phyloP scores from a whole-genome alignment of 2,329 filamentous ascomycete genomes.

The Alternaria angustiovoidea region DNA sequence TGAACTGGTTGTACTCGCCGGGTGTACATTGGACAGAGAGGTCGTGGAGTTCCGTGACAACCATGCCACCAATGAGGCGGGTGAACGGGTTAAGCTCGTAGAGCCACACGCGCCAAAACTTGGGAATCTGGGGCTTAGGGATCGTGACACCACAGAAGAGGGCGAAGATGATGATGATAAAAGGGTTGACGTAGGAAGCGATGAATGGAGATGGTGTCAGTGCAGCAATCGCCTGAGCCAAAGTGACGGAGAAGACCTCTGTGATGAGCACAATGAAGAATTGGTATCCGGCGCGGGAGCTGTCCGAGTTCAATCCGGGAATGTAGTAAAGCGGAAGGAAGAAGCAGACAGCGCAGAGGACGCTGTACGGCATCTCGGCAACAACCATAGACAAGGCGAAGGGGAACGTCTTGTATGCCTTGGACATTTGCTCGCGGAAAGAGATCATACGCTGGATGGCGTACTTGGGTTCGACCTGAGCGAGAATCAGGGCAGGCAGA shows the following conservation, averaged over 20 bases:
- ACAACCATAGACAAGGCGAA: constrained; percentile 81
- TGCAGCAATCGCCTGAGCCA: constrained; percentile 76
- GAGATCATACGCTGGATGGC: constrained; percentile 81
- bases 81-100: constrained; percentile 87
- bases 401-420: constrained; percentile 83
- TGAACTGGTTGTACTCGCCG: constrained; percentile 72
- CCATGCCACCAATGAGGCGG: constrained; percentile 79
- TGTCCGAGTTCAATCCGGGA: constrained; percentile 71
- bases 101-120: constrained; percentile 81
- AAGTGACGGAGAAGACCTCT: constrained; percentile 82
- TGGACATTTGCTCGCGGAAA: constrained; percentile 84
- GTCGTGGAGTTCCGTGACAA: constrained; percentile 77
- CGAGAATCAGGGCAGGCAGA: constrained; percentile 81
- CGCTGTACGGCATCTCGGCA: constrained; percentile 83
- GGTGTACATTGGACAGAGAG: constrained; percentile 68
- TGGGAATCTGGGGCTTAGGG: constrained; percentile 77
- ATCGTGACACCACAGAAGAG: constrained; percentile 91
- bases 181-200: constrained; percentile 78
- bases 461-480: constrained; percentile 85
- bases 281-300: constrained; percentile 79
- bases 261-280: constrained; percentile 86
- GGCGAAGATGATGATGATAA: constrained; percentile 70
- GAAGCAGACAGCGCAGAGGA: constrained; percentile 81
- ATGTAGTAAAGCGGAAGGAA: constrained; percentile 87
- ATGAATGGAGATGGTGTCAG: constrained; percentile 82